Base-by-base conservation (phyloP, 139 green algal species). In the Haematococcus sp. region DNA sequence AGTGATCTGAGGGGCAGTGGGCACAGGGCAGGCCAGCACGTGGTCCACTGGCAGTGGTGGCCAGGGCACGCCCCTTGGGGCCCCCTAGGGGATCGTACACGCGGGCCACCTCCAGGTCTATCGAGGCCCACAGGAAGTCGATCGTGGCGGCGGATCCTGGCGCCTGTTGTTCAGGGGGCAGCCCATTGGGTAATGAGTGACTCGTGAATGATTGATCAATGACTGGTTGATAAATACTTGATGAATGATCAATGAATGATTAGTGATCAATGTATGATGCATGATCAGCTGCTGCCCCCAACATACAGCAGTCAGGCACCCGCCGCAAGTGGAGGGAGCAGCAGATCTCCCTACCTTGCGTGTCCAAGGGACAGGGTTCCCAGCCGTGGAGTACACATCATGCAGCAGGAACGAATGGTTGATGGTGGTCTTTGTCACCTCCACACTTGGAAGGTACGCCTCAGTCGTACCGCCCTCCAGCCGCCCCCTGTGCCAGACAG, bases 51-150 rank as follows among this genome's bases (percentile, higher is more conserved):
- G 71, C 71, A 27, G 65, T 32, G 27, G 25, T 44, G 23, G 40
- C 28, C n/a, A 76, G 49, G 9, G 69, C 58, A 2, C 59, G 43
- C 58, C 69, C 71, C 58, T 70, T 56, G 0, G 58, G 59, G 59
- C 59, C 46, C 71, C 69, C 61, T 46, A 77, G 35, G 0, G 72
- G 72, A 34, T 44, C 25, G 72, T 77, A 77, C 46, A 77, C 60
- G 4, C 31, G 59, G 5, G 31, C 32, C 52, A 83, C 81, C 27
- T 63, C 69, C 52, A 81, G 22, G 3, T 71, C 40, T 46, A 28
- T 71, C 40, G 55, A 75, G 22, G 25, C 72, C 83, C 83, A 89
- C 0, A 89, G 52, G 73, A 87, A 89, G 73, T 89, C 84, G 17
- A 90, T 58, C 11, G 61, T 77, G 61, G 58, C 69, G 60, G 71